phyloP scores from a whole-genome alignment of 257 asterid species.

The Solanum chilense region DNA sequence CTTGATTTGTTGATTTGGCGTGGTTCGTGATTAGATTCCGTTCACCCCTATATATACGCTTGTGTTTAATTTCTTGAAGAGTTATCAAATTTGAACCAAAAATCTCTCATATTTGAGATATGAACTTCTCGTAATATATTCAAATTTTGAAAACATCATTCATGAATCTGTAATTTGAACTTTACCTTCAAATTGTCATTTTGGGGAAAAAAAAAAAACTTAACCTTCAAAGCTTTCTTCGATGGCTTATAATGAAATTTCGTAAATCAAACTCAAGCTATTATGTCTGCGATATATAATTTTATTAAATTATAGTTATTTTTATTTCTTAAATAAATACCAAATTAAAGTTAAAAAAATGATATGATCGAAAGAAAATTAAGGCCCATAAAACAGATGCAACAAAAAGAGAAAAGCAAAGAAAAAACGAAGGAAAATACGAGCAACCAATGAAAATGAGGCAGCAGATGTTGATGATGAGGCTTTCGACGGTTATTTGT shows the following conservation, averaged over 20 bases:
- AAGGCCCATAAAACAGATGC: neutral
- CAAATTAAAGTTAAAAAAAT: neutral
- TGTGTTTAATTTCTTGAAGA: neutral
- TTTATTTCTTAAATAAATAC: too few species aligned
- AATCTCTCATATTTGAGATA: neutral
- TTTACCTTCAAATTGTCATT: too few species aligned
- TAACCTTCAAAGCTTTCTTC: neutral
- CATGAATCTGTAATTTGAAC: too few species aligned
- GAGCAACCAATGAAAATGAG: slow-evolving; percentile 29
- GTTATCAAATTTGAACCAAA: neutral
- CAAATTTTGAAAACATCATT: too few species aligned
- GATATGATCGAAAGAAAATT: neutral
- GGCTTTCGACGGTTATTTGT: neutral
- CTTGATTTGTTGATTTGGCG: neutral
- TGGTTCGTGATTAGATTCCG: neutral
- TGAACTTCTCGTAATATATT: too few species aligned
- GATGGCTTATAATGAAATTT: neutral
- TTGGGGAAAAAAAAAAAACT: too few species aligned
- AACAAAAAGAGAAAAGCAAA: too few species aligned
- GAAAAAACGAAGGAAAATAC: slow-evolving; percentile 1
- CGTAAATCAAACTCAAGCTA: neutral
- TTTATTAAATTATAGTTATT: neutral
- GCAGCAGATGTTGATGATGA: slow-evolving; percentile 9
- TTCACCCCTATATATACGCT: neutral
- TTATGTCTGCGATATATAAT: too few species aligned